Conservation (phyloP, 106 monocot species). For the Alisma plantagoaquatica region DNA sequence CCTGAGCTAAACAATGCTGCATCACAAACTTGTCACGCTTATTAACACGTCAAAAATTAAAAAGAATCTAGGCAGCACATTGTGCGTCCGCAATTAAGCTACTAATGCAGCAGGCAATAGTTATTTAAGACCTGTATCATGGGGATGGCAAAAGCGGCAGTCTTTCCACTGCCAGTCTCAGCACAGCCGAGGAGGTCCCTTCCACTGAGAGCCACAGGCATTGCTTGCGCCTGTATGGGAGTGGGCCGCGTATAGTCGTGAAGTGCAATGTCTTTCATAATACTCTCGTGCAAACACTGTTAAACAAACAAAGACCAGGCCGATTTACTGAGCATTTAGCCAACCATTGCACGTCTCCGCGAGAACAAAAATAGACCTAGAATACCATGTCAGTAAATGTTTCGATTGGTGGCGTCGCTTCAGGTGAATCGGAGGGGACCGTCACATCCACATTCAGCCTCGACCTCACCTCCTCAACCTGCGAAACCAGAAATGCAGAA, state of each 20-base stretch:
- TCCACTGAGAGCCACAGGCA: constrained; percentile 48
- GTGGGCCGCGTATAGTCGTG: constrained; percentile 52
- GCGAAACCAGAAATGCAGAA: background rate
- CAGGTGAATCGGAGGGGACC: constrained; percentile 22
- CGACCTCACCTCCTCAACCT: constrained; percentile 46
- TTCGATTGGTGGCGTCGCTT: constrained; percentile 41
- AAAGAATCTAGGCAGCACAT: background rate
- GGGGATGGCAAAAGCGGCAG: constrained; percentile 56
- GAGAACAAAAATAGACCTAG: background rate
- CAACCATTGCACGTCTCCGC: background rate
- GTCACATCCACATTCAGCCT: constrained; percentile 51
- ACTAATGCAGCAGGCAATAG: too few species aligned
- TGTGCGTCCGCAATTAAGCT: too few species aligned
- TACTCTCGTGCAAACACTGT: constrained; percentile 39
- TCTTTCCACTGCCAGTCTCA: constrained; percentile 62
- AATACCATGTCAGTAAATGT: constrained; percentile 45
- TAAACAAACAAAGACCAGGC: background rate
- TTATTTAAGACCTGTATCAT: constrained; percentile 55
- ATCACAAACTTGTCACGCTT: background rate
- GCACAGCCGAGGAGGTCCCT: constrained; percentile 50
- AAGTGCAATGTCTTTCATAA: constrained; percentile 48
- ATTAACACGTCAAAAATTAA: background rate
- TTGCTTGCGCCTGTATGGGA: constrained; percentile 54
- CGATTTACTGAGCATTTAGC: background rate
- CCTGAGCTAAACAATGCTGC: constrained; percentile 57